A percentile compares a stretch with the other conserved stretches of the same genome.
phyloP scores from a whole-genome alignment of 2,329 filamentous ascomycete genomes.

The Cadophora sp. region DNA sequence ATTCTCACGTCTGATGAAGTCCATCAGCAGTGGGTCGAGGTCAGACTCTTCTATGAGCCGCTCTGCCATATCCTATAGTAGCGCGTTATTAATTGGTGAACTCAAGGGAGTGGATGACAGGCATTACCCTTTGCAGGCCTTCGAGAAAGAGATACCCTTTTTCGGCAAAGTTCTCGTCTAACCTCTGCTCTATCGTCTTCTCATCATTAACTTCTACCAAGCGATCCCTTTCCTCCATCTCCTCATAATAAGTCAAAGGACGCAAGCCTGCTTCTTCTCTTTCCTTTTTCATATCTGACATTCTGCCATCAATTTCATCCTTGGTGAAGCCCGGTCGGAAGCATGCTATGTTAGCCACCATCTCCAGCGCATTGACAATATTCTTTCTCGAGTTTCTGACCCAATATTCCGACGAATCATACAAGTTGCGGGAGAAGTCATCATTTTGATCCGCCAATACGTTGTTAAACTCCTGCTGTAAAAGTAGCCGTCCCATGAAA shows the following conservation, averaged over 20 bases:
- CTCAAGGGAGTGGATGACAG: background rate
- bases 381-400: constrained; percentile 8
- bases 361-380: background rate
- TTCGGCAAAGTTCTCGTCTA: background rate
- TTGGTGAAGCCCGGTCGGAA: constrained; percentile 1
- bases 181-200: background rate
- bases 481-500: background rate
- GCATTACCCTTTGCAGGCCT: background rate
- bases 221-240: background rate
- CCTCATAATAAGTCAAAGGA: background rate
- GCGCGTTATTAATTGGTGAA: background rate
- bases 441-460: background rate
- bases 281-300: background rate
- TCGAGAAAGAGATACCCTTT: background rate
- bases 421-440: background rate
- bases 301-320: background rate
- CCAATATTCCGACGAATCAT: background rate
- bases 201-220: background rate
- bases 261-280: background rate
- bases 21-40: constrained; percentile 9
- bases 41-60: background rate
- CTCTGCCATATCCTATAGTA: background rate
- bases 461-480: background rate
- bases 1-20: constrained; percentile 9
- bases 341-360: background rate